Evolutionary conservation across 2,329 filamentous ascomycete species (phyloP).

Genomic region (Diaporthe amygdali): DNA sequence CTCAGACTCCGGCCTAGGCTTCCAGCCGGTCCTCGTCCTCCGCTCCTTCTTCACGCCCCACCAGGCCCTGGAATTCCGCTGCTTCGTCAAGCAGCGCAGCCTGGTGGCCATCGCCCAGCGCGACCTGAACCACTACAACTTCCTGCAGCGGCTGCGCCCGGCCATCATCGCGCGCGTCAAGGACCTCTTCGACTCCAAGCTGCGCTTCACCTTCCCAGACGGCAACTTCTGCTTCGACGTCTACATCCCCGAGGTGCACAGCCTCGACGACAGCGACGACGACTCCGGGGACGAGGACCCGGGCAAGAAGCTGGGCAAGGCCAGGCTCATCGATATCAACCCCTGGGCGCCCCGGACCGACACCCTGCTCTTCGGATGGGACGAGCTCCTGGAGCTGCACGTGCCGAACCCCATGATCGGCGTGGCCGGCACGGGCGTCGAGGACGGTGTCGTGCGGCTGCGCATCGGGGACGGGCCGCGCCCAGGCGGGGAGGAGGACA

Average conservation of each 20-base stretch:
- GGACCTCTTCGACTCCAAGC: constrained; percentile 76
- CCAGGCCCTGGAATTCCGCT: constrained; percentile 91
- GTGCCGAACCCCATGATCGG: constrained; percentile 65
- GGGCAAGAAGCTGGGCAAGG: constrained; percentile 67
- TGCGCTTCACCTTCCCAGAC: constrained; percentile 83
- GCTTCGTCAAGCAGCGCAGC: constrained; percentile 84
- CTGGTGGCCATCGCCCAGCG: constrained; percentile 87
- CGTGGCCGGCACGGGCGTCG: constrained; percentile 40
- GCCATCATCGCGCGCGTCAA: constrained; percentile 72
- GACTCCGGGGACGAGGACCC: constrained; percentile 51
- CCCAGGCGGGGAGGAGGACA: constrained; percentile 40
- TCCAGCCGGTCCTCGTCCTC: constrained; percentile 82
- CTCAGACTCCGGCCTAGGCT: constrained; percentile 41
- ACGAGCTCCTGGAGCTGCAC: constrained; percentile 78
- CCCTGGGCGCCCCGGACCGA: constrained; percentile 93
- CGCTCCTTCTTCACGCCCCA: constrained; percentile 89
- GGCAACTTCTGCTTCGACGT: constrained; percentile 88
- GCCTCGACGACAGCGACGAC: constrained; percentile 36
- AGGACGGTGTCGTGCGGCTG: constrained; percentile 25
- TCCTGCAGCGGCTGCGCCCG: constrained; percentile 69
- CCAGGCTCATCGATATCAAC: constrained; percentile 92
- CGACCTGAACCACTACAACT: constrained; percentile 89
- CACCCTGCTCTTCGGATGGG: constrained; percentile 86
- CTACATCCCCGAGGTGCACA: constrained; percentile 74
- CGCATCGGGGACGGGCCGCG: constrained; percentile 34